Evolutionary conservation across 2,329 filamentous ascomycete species (phyloP).

Genomic region (Penicillium sp.): DNA sequence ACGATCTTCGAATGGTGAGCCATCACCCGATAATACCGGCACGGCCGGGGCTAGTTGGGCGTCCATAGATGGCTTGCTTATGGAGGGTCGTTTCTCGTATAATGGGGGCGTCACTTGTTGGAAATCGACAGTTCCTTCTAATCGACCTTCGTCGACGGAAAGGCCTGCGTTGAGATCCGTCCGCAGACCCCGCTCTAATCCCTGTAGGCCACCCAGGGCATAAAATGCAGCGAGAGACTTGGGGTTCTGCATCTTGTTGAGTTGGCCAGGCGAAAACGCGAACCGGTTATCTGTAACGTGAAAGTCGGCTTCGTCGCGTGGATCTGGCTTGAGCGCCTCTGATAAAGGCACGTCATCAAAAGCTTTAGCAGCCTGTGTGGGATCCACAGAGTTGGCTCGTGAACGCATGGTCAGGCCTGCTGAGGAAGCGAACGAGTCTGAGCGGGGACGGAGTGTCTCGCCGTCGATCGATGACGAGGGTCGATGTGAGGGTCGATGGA

Average conservation of each 20-base stretch:
- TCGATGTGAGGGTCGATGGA: slow-evolving; percentile 33
- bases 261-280: slow-evolving; percentile 74
- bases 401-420: slow-evolving; percentile 38
- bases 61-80: slow-evolving; percentile 12
- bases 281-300: slow-evolving; percentile 77
- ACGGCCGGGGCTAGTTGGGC: neutral
- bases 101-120: slow-evolving; percentile 61
- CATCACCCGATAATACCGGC: slow-evolving; percentile 15
- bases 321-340: slow-evolving; percentile 73
- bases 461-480: slow-evolving; percentile 43
- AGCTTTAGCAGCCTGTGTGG: slow-evolving; percentile 20
- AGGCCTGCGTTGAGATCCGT: slow-evolving; percentile 72
- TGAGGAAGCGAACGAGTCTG: slow-evolving; percentile 43
- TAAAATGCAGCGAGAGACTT: slow-evolving; percentile 83
- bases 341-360: slow-evolving; percentile 43
- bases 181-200: slow-evolving; percentile 77
- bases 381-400: slow-evolving; percentile 35
- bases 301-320: slow-evolving; percentile 76
- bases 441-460: slow-evolving; percentile 47
- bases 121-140: slow-evolving; percentile 70
- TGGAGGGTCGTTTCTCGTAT: slow-evolving; percentile 18
- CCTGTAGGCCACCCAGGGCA: slow-evolving; percentile 73
- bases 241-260: slow-evolving; percentile 86
- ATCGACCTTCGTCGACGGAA: slow-evolving; percentile 70
- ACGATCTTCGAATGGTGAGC: slow-evolving; percentile 56